phyloP scores from a whole-genome alignment of 129 eudicot genomes.

The Ambrosia trifida region DNA sequence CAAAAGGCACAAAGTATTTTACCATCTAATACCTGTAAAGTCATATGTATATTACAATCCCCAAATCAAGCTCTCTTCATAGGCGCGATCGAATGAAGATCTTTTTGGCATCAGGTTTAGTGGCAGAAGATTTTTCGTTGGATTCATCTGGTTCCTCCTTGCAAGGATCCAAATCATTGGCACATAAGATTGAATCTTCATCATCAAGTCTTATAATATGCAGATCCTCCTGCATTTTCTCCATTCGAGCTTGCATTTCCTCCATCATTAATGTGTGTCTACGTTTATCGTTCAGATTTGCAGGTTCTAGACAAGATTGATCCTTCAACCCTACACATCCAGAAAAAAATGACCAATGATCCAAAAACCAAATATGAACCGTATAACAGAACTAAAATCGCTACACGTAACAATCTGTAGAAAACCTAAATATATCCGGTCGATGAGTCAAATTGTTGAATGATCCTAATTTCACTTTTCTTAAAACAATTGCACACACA shows the following conservation, averaged over 20 bases:
- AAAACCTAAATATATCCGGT: neutral
- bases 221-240: constrained; percentile 65
- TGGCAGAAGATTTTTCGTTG: constrained; percentile 32
- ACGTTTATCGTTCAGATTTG: constrained; percentile 39
- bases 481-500: no score
- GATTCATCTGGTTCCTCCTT: constrained; percentile 55
- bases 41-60: constrained; percentile 23
- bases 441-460: neutral
- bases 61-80: constrained; percentile 25
- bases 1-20: neutral
- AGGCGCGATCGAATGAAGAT: constrained; percentile 75
- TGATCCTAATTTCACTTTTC: no score
- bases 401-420: neutral
- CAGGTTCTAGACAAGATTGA: constrained; percentile 28
- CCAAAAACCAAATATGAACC: neutral
- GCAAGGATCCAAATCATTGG: constrained; percentile 42
- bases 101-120: constrained; percentile 39
- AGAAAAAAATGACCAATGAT: constrained; percentile 8
- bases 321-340: constrained; percentile 52
- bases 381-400: neutral
- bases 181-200: constrained; percentile 37
- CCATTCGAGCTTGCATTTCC: constrained; percentile 77
- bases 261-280: constrained; percentile 46
- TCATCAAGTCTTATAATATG: constrained; percentile 43
- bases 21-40: constrained; percentile 28